These are phyloP conservation scores for Trichosporon sp. DNA, from an alignment of 1,284 basidiomycete genomes.

Conservation along the genomic window DNA sequence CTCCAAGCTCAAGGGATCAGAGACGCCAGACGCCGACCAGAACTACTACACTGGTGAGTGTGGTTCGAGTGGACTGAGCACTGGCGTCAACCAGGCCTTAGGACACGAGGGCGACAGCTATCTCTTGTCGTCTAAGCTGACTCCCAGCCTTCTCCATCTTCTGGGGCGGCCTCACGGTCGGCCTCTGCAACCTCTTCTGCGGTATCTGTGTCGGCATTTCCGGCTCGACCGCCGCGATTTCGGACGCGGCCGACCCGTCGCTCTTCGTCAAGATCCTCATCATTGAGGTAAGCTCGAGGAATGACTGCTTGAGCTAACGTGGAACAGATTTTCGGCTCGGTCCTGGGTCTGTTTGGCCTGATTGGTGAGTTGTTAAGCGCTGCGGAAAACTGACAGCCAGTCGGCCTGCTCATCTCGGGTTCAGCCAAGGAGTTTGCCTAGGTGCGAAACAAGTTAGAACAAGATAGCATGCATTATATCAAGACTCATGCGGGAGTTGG, in stretches of 20 bases:
- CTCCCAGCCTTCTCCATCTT: slow-evolving; percentile 75
- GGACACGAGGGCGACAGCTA: not conserved
- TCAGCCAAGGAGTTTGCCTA: not conserved
- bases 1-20: slow-evolving; percentile 61
- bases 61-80: not conserved
- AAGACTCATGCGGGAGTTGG: not conserved
- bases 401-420: slow-evolving; percentile 43
- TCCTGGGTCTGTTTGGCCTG: slow-evolving; percentile 82
- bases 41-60: slow-evolving; percentile 82
- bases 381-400: slow-evolving; percentile 24
- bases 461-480: slow-evolving; percentile 25
- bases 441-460: slow-evolving; percentile 4
- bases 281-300: slow-evolving; percentile 55
- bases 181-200: slow-evolving; percentile 81
- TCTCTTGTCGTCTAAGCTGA: not conserved
- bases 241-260: slow-evolving; percentile 85
- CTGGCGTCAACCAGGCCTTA: too few species aligned
- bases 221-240: slow-evolving; percentile 83
- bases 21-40: slow-evolving; percentile 65
- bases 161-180: slow-evolving; percentile 90
- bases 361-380: slow-evolving; percentile 61
- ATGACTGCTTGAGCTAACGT: too few species aligned
- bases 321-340: slow-evolving; percentile 77
- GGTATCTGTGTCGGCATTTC: slow-evolving; percentile 86
- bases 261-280: slow-evolving; percentile 92